Base-by-base conservation (phyloP, 140 eudicot species). In the Flaveria floridana region DNA sequence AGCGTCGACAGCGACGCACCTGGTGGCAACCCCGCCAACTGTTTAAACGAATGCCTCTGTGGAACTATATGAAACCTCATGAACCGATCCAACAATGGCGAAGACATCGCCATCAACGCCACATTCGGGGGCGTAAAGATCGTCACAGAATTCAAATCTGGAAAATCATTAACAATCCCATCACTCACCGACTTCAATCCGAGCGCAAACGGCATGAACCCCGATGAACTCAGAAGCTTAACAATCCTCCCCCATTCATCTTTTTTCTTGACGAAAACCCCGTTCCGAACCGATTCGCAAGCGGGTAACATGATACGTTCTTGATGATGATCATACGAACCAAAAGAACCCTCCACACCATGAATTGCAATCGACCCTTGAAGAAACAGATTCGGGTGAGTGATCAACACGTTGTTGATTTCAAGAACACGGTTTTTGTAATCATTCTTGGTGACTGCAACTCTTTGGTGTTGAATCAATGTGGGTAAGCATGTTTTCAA, bases 381-480 rank as follows among this genome's bases (percentile, higher is more conserved):
- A 70, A 90, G 77, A 68, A 90, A 87, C 81, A 90, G 16, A 65
- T 90, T 86, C 44, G 91, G 96, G 74, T 90, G 95, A 63, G 87
- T 67, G 65, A 90, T 71, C 88, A 75, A 52, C 74, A 84, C 91
- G 61, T 86, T 82, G 72, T 87, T 90, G 86, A 90, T 87, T 82
- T 74, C 81, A 26, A 90, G 68, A 41, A 82, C 70, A 28, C 65
- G 65, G 23, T 44, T 63, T 34, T 68, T 77, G 69, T 47, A 42
- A 42, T 86, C 88, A 3, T 1, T 76, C 50, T 79, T 78, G 15
- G 96, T 90, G 64, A 90, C 66, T 0, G 28, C 18, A 34, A 81
- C 21, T 15, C 47, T 82, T 63, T 90, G 79, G 51, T 48, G 21
- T 57, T 63, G 72, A 2, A 86, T 11, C 1, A 80, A 80, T 1